These are phyloP conservation scores for Gracilariopsis chorda DNA, from an alignment of 23 red algal species.

Conservation along the genomic window DNA sequence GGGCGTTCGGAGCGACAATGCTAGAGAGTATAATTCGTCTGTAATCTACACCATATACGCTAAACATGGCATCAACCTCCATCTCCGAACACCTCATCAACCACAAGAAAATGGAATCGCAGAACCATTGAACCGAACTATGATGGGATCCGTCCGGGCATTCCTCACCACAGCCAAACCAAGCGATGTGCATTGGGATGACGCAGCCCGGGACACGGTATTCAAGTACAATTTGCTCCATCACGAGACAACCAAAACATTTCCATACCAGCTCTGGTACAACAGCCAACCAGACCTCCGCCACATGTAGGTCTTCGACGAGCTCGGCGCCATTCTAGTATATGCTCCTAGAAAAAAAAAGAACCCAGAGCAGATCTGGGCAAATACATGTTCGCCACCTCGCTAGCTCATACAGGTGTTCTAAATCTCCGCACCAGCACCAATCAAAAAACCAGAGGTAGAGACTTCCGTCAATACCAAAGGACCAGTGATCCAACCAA, in stretches of 20 bases:
- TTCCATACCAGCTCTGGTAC: background rate
- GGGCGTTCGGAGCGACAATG: background rate
- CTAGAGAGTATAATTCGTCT: background rate
- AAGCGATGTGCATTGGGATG: background rate
- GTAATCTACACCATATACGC: no score
- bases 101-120: background rate
- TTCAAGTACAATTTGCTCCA: background rate
- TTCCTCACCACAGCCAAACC: background rate
- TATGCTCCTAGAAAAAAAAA: background rate
- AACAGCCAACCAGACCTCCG: background rate
- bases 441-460: background rate
- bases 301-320: background rate
- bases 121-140: conserved; percentile 10
- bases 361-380: background rate
- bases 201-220: background rate
- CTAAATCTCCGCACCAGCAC: background rate
- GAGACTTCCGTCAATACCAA: background rate
- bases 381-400: background rate
- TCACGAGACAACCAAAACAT: background rate
- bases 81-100: background rate
- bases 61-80: no score
- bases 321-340: background rate
- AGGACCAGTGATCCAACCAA: background rate
- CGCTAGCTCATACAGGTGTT: background rate
- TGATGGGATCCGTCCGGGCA: background rate